A percentile compares a stretch with the other conserved stretches of the same genome.
phyloP scores from a whole-genome alignment of 352 stramenopile genomes.

The Detonula confervacea region DNA sequence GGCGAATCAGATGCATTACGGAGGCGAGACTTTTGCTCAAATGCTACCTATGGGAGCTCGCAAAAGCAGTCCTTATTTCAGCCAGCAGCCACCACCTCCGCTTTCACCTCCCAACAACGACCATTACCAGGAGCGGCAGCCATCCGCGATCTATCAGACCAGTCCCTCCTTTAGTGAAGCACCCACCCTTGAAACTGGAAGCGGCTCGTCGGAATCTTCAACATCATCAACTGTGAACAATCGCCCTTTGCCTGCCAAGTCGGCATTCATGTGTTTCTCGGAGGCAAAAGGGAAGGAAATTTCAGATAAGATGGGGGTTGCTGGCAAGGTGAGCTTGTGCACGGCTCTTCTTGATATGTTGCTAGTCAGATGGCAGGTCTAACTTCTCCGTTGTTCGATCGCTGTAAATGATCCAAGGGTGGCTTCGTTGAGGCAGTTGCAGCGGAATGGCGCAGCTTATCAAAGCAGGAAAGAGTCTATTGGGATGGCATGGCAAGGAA shows the following conservation, averaged over 20 bases:
- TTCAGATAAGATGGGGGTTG: constrained; percentile 35
- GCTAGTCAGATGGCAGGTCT: not conserved
- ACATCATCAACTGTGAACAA: constrained; percentile 6
- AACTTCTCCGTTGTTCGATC: not conserved
- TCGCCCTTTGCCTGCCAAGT: constrained; percentile 55
- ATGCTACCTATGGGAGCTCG: not conserved
- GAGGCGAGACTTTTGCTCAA: not conserved
- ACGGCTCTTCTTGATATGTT: not conserved
- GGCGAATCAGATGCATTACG: not conserved
- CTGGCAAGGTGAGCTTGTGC: constrained; percentile 23
- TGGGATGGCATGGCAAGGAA: constrained; percentile 92
- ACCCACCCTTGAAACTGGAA: constrained; percentile 5
- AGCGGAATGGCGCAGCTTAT: constrained; percentile 63
- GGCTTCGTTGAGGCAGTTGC: constrained; percentile 65
- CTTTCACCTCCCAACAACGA: not conserved
- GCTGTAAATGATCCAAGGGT: constrained; percentile 24
- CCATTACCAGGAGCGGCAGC: not conserved
- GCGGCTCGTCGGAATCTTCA: constrained; percentile 35
- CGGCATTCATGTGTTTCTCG: constrained; percentile 82
- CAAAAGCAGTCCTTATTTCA: constrained; percentile 1
- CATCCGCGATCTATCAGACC: constrained; percentile 14
- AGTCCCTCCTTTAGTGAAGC: constrained; percentile 30
- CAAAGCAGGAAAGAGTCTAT: constrained; percentile 88
- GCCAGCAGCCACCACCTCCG: not conserved
- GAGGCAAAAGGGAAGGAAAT: constrained; percentile 66